A percentile compares a stretch with the other conserved stretches of the same genome.
phyloP scores from a whole-genome alignment of 495 filamentous ascomycete species.

The Daldinia loculata region DNA sequence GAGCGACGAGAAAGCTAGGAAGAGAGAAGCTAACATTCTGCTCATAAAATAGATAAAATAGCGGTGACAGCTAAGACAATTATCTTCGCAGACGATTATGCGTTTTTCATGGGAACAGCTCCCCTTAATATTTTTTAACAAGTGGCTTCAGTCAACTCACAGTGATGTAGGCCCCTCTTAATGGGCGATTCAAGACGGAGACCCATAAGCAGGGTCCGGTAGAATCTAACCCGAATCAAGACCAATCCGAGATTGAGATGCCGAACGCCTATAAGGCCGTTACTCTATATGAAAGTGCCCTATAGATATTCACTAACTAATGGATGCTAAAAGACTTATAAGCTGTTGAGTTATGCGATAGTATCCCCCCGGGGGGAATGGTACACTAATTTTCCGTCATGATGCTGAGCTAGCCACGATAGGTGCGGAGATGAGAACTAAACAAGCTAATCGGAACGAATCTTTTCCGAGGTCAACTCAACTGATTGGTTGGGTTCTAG shows the following conservation, averaged over 20 bases:
- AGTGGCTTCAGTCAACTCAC: neutral
- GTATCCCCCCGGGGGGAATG: conserved; percentile 18
- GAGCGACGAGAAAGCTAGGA: conserved; percentile 32
- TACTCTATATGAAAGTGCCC: conserved; percentile 1
- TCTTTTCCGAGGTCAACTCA: neutral
- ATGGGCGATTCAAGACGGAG: neutral
- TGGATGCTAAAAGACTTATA: neutral
- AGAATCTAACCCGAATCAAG: neutral
- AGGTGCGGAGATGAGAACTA: conserved; percentile 20
- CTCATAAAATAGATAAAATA: neutral
- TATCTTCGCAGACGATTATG: neutral
- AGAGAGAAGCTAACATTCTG: conserved; percentile 29
- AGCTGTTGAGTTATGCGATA: neutral
- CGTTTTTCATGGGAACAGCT: neutral
- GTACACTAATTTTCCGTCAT: conserved; percentile 16
- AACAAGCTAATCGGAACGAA: conserved; percentile 14
- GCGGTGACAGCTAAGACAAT: neutral
- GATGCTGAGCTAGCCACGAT: conserved; percentile 16
- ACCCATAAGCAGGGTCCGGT: neutral
- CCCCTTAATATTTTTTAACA: neutral
- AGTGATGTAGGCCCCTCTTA: neutral
- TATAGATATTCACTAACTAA: conserved; percentile 14
- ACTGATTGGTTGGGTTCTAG: conserved; percentile 11
- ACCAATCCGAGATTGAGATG: neutral
- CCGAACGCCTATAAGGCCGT: conserved; percentile 4